Percentiles rank a stretch among this genome's conserved stretches.
Evolutionary conservation across 768 basidiomycete genomes (phyloP).

Genomic region (Ephemerocybe angulata): DNA sequence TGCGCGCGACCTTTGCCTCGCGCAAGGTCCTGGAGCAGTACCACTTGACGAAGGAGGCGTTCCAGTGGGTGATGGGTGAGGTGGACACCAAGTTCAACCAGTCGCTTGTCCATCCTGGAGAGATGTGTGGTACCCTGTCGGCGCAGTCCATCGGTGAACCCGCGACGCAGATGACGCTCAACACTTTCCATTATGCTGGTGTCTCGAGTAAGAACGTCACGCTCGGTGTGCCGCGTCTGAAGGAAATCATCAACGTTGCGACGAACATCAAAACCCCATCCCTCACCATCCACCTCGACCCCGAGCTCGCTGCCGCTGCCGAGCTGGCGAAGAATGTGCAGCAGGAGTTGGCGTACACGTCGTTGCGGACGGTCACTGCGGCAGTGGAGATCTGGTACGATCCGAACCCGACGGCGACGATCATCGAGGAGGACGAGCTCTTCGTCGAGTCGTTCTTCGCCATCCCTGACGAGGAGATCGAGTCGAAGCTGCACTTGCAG

Average conservation of each 20-base stretch:
- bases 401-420: conserved; percentile 84
- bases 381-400: conserved; percentile 99
- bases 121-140: conserved; percentile 98
- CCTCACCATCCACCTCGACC: conserved; percentile 83
- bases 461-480: conserved; percentile 95
- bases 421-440: conserved; percentile 92
- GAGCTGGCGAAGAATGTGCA: conserved; percentile 80
- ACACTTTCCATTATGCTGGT: conserved; percentile 99
- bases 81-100: conserved; percentile 95
- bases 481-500: conserved; percentile 83
- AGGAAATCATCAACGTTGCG: conserved; percentile 99
- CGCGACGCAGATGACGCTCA: conserved; percentile 98
- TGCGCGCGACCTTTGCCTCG: conserved; percentile 83
- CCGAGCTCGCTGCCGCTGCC: conserved; percentile 59
- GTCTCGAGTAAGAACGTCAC: conserved; percentile 99
- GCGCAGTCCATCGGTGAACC: conserved; percentile 99
- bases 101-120: conserved; percentile 87
- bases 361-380: conserved; percentile 88
- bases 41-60: conserved; percentile 89
- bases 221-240: conserved; percentile 96
- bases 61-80: conserved; percentile 97
- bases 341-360: conserved; percentile 91
- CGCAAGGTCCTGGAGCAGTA: conserved; percentile 84
- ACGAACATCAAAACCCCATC: conserved; percentile 98
- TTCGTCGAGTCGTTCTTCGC: conserved; percentile 99